Base-by-base conservation (phyloP, 768 basidiomycete genomes). In the Phaffia australis region DNA sequence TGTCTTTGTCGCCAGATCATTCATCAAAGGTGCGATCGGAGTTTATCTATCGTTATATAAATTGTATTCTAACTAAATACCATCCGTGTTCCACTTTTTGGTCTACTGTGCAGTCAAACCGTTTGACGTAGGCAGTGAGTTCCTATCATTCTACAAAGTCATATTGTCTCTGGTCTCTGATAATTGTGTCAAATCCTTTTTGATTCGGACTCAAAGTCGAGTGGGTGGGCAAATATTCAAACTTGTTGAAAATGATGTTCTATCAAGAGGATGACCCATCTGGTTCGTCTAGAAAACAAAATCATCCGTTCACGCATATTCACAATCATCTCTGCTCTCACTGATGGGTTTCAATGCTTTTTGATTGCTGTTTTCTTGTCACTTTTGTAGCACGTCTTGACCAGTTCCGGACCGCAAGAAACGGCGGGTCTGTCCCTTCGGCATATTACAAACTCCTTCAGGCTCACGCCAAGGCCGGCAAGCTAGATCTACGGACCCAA, bases 401-500 rank as follows among this genome's bases (percentile, higher is more conserved):
- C 2, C 52, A 54, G 55, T 65, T 73, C 55, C 70, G 63, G 16
- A 0, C 7, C 0, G 71, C 72, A 0, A 65, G 72, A 15, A 64
- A 67, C 60, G 73, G 72, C 5, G 73, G 72, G 1, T 55, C 50
- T 30, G 65, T 73, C 54, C 71, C 72, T 48, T 67, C 71, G 16
- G 42, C 62, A 5, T 73, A 69, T 56, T 29, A 63, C 48, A 58
- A 46, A 2, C 19, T 69, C 19, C 59, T 72, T 21, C 52, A 70
- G 48, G 7, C 55, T 21, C 71, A 69, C 61, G 65, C 46, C 47
- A 69, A 65, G 30, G 18, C 58, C 0, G 70, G 63, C 7, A 25
- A 47, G 25, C 55, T 71, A 25, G 62, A 70, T 19, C 18, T 56
- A 4, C 50, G 63, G 4, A 63, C 63, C 19, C 54, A 55, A 25